Percentiles rank a stretch among this genome's conserved stretches.
These are phyloP conservation scores for Gaultheria prostrata DNA, from an alignment of 148 eudicot species.

Conservation along the genomic window DNA sequence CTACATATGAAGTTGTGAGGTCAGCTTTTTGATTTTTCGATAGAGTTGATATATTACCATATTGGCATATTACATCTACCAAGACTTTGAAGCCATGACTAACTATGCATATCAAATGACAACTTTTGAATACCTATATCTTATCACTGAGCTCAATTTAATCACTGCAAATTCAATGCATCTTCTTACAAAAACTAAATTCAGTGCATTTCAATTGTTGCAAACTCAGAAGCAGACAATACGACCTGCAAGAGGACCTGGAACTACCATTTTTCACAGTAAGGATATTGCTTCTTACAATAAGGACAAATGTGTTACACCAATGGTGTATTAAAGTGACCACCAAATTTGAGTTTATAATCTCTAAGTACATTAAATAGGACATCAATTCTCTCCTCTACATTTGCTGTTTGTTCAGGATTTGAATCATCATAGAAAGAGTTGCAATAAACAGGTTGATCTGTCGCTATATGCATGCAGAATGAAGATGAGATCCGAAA, in stretches of 20 bases:
- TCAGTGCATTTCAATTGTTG: background rate
- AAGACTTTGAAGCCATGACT: background rate
- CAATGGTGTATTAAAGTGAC: background rate
- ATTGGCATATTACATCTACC: background rate
- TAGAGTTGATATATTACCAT: background rate
- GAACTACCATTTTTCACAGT: background rate
- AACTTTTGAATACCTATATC: background rate
- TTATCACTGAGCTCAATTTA: background rate
- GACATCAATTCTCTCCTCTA: background rate
- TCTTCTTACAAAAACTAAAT: background rate
- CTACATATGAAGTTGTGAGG: background rate
- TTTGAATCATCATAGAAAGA: background rate
- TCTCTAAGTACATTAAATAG: background rate
- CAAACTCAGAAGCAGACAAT: background rate
- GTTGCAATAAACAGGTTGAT: background rate
- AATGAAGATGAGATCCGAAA: slow-evolving; percentile 9
- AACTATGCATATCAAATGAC: slow-evolving; percentile 3
- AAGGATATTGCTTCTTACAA: background rate
- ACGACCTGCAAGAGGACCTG: background rate
- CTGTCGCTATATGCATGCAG: background rate
- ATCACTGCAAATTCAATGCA: background rate
- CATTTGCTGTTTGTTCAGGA: background rate
- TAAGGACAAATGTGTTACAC: background rate
- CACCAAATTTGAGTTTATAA: background rate
- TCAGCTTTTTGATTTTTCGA: background rate